phyloP scores from a whole-genome alignment of 495 filamentous ascomycete species.

The Pyronema domesticum region DNA sequence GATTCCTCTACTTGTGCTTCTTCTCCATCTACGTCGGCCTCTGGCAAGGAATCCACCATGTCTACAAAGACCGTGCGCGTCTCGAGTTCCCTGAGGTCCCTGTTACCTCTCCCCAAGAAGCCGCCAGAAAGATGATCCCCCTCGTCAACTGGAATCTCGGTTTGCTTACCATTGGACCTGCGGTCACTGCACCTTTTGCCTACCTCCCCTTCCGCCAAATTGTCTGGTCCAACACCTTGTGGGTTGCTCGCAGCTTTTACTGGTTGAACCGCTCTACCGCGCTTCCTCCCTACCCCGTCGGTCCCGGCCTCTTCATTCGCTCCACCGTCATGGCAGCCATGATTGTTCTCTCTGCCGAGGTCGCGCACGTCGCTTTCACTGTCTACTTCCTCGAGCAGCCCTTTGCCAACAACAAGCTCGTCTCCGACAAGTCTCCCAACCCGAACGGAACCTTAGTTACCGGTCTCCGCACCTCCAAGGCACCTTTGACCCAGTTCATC shows the following conservation, averaged over 20 bases:
- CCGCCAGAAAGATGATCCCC: slow-evolving; percentile 25
- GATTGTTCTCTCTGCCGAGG: slow-evolving; percentile 53
- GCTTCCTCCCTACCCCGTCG: slow-evolving; percentile 41
- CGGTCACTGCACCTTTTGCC: slow-evolving; percentile 35
- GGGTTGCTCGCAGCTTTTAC: slow-evolving; percentile 51
- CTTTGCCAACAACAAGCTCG: slow-evolving; percentile 61
- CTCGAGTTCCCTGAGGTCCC: slow-evolving; percentile 33
- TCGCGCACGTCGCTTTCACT: slow-evolving; percentile 57
- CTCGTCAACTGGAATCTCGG: slow-evolving; percentile 13
- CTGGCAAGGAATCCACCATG: slow-evolving; percentile 48
- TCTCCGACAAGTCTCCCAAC: slow-evolving; percentile 69
- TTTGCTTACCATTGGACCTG: slow-evolving; percentile 29
- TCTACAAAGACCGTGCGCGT: slow-evolving; percentile 57
- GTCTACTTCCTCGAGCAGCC: slow-evolving; percentile 62
- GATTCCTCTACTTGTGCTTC: slow-evolving; percentile 61
- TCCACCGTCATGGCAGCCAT: slow-evolving; percentile 47
- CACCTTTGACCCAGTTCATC: slow-evolving; percentile 46
- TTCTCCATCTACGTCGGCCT: slow-evolving; percentile 50
- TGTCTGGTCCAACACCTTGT: slow-evolving; percentile 50
- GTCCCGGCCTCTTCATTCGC: slow-evolving; percentile 37
- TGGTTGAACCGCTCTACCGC: slow-evolving; percentile 48
- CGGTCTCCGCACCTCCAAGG: slow-evolving; percentile 56
- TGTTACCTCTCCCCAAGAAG: slow-evolving; percentile 19
- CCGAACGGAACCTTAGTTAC: slow-evolving; percentile 79
- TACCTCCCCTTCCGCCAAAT: slow-evolving; percentile 47